phyloP scores from a whole-genome alignment of 2,329 filamentous ascomycete species.

The Leptographium radiaticola region DNA sequence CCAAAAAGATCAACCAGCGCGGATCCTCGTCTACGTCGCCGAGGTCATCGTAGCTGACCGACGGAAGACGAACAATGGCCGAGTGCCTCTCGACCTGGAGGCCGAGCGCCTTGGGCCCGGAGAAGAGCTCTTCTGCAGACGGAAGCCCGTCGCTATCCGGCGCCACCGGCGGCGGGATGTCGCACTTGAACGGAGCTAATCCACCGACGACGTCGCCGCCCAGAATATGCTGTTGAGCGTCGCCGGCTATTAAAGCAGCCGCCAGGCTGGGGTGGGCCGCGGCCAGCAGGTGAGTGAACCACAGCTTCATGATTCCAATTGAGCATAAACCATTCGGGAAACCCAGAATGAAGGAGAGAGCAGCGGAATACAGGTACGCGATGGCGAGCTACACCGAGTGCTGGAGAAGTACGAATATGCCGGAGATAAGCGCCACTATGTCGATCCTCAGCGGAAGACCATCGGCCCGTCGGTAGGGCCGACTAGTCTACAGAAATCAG shows the following conservation, averaged over 20 bases:
- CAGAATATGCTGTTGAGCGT: background rate
- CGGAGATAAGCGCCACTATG: background rate
- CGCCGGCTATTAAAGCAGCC: background rate
- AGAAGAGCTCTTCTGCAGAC: conserved; percentile 9
- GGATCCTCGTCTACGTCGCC: conserved; percentile 39
- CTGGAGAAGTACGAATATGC: background rate
- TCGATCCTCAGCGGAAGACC: background rate
- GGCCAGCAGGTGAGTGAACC: background rate
- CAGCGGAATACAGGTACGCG: background rate
- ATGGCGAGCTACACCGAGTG: no score
- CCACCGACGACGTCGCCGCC: background rate
- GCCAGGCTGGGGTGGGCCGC: background rate
- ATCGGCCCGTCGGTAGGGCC: background rate
- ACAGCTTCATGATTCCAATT: background rate
- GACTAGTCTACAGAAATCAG: background rate
- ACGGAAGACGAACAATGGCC: conserved; percentile 19
- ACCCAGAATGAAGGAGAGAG: background rate
- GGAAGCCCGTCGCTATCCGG: conserved; percentile 9
- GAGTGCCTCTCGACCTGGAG: conserved; percentile 16
- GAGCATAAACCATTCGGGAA: background rate
- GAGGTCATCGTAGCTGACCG: conserved; percentile 26
- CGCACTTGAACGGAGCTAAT: conserved; percentile 6
- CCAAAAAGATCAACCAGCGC: conserved; percentile 44
- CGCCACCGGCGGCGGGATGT: conserved; percentile 10
- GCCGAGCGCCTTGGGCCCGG: conserved; percentile 2